Conservation (phyloP, 805 yeast species). For the Geotrichum ghanense region DNA sequence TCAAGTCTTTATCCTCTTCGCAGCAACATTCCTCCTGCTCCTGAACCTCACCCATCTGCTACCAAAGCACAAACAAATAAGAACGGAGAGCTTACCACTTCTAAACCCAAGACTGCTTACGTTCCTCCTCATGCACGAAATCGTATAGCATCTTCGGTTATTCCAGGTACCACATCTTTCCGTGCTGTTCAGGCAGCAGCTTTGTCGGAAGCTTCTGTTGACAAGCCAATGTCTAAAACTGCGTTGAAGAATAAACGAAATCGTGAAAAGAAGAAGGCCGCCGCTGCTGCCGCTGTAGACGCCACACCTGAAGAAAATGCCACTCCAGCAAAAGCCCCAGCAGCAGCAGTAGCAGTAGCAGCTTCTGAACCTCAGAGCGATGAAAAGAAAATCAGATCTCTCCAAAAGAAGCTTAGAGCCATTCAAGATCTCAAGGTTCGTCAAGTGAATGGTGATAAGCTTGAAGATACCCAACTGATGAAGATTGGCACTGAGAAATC, state of each 20-base stretch:
- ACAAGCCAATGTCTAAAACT: conserved; percentile 21
- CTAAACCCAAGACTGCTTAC: conserved; percentile 79
- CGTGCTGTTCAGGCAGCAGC: conserved; percentile 3
- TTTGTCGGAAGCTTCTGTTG: conserved; percentile 10
- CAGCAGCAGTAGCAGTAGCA: conserved; percentile 3
- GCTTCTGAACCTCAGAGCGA: conserved; percentile 36
- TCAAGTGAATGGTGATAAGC: conserved; percentile 68
- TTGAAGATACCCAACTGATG: conserved; percentile 87
- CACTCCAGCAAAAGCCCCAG: conserved; percentile 11
- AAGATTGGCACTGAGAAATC: conserved; percentile 81
- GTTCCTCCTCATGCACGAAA: conserved; percentile 92
- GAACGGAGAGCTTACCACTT: conserved; percentile 28
- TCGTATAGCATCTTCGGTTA: conserved; percentile 14
- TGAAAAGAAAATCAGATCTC: conserved; percentile 84
- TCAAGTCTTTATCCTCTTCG: conserved; percentile 44
- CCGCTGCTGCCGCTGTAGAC: conserved; percentile 28
- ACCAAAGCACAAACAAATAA: conserved; percentile 28
- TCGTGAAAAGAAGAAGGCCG: conserved; percentile 28
- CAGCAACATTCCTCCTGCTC: conserved; percentile 32
- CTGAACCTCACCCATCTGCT: conserved; percentile 64
- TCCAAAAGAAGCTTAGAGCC: conserved; percentile 91
- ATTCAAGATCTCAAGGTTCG: conserved; percentile 81
- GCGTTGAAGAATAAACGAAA: conserved; percentile 46
- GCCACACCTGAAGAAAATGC: conserved; percentile 33
- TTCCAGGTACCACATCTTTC: conserved; percentile 2